phyloP scores from a whole-genome alignment of 768 basidiomycete genomes.

The Phaeotremella skinneri region DNA sequence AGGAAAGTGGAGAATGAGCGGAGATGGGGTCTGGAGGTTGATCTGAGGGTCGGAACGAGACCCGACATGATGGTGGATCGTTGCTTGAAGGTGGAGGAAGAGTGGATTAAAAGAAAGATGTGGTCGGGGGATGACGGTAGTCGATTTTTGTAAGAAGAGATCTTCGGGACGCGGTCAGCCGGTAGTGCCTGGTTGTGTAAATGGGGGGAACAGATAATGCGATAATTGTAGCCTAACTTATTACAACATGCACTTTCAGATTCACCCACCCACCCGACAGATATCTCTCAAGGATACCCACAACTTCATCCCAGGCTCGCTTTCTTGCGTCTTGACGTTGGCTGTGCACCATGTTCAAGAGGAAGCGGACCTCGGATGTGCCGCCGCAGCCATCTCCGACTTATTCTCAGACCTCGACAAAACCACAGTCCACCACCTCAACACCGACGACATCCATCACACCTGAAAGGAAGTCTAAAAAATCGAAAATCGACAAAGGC shows the following conservation, averaged over 20 bases:
- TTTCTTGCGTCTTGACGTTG: conserved; percentile 4
- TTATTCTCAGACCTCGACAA: no score
- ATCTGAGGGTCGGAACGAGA: conserved; percentile 7
- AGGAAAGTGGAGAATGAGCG: conserved; percentile 12
- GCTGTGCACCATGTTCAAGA: neutral
- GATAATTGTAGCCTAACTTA: neutral
- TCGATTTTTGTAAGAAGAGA: neutral
- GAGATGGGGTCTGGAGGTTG: neutral
- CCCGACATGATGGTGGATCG: neutral
- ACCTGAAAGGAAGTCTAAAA: neutral
- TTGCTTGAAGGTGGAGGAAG: neutral
- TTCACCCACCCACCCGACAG: no score
- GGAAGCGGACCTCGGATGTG: neutral
- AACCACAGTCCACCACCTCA: neutral
- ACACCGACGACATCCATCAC: neutral
- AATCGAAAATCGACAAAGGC: neutral
- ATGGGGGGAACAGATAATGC: neutral
- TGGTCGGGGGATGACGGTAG: neutral
- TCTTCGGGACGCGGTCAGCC: neutral
- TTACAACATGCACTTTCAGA: no score
- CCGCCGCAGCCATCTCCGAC: no score
- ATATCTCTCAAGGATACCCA: neutral
- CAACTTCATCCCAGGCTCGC: neutral
- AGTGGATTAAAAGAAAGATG: neutral
- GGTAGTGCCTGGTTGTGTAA: conserved; percentile 1